Evolutionary conservation across 2,329 filamentous ascomycete genomes (phyloP).

Genomic region (Pestalotiopsis sp.): DNA sequence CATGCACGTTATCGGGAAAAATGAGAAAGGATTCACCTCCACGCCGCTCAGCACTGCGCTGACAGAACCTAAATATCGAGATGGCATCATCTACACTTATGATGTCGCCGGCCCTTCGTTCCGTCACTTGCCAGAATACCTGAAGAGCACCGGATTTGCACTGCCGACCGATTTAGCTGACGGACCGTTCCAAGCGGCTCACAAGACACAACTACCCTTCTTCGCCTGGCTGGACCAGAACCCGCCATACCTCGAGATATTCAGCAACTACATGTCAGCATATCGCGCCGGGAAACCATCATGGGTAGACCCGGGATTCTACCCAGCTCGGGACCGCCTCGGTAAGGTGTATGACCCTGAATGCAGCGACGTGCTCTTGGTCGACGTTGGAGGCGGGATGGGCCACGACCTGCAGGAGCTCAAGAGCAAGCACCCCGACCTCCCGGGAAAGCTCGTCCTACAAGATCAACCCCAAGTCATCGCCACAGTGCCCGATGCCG

Average conservation of each 20-base stretch:
- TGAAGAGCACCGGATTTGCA: constrained; percentile 32
- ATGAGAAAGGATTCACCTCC: constrained; percentile 27
- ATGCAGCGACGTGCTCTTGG: not conserved
- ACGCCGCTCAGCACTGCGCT: constrained; percentile 35
- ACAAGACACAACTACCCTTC: constrained; percentile 35
- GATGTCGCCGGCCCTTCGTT: constrained; percentile 37
- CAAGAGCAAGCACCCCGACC: not conserved
- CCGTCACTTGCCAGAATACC: constrained; percentile 33
- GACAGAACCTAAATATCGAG: constrained; percentile 35
- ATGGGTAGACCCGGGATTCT: constrained; percentile 36
- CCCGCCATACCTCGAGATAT: constrained; percentile 34
- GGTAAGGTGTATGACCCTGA: not conserved
- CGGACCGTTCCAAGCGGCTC: constrained; percentile 39
- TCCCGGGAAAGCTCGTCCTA: not conserved
- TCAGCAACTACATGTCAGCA: constrained; percentile 39
- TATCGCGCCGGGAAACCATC: constrained; percentile 39
- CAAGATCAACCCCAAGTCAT: not conserved
- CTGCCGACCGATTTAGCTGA: constrained; percentile 27
- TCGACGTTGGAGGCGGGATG: not conserved
- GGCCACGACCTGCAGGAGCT: not conserved
- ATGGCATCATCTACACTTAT: constrained; percentile 37
- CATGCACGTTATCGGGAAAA: constrained; percentile 36
- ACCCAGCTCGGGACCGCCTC: constrained; percentile 13
- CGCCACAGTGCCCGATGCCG: not conserved
- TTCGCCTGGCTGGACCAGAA: constrained; percentile 39